These are phyloP conservation scores for Zarea fungicola DNA, from an alignment of 2,329 filamentous ascomycete species.

Conservation along the genomic window DNA sequence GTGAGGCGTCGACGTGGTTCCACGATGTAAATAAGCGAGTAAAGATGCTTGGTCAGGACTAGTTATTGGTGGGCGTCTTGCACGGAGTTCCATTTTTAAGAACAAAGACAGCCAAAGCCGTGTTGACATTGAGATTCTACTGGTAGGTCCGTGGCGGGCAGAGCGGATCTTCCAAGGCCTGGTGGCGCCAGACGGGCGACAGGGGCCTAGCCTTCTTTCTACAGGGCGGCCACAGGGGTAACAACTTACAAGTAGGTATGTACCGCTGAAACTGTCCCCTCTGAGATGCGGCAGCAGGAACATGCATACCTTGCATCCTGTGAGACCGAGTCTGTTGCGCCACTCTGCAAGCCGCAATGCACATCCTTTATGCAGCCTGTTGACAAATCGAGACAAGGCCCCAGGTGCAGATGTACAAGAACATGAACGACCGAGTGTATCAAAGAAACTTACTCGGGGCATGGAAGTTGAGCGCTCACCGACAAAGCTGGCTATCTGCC, in stretches of 20 bases:
- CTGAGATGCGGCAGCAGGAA: background rate
- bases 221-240: no score
- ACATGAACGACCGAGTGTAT: no score
- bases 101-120: no score
- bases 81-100: no score
- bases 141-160: background rate
- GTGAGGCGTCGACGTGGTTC: background rate
- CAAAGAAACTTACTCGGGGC: no score
- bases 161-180: background rate
- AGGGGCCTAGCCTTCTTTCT: background rate
- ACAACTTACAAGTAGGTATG: no score
- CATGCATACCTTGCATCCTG: no score
- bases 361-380: slow-evolving; percentile 1
- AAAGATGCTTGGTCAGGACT: background rate
- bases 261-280: background rate
- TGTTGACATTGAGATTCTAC: no score
- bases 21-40: background rate
- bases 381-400: slow-evolving; percentile 4
- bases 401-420: slow-evolving; percentile 7
- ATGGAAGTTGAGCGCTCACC: no score
- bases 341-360: slow-evolving; percentile 3
- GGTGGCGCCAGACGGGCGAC: background rate
- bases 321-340: background rate
- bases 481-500: background rate
- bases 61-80: no score